Base-by-base conservation (phyloP, 805 yeast genomes). In the Cyberlindnera euphorbiae region DNA sequence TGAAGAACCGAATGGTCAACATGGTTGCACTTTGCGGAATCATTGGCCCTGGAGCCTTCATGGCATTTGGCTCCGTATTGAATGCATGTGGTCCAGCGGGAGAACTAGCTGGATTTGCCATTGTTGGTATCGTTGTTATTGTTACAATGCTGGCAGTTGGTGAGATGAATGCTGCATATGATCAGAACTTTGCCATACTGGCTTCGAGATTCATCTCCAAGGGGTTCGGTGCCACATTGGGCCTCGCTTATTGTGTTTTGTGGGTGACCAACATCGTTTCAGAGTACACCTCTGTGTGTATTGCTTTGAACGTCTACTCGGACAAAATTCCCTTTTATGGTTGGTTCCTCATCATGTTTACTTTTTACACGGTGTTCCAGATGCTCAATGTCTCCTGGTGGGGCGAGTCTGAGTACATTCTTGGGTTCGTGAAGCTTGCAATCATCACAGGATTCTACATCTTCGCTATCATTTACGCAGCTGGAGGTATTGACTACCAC, bases 31-130 rank as follows among this genome's bases (percentile, higher is more conserved):
- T 74, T 8, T 77, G 79, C 17, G 80, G 81, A 26, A 67, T 76
- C 33, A 71, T 76, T 38, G 82, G 82, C 0, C 81, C 81, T 1
- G 82, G 81, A 42, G 68, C 68, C 18, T 59, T 74, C 33, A 66
- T 76, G 17, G 75, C 77, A 26, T 64, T 77, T 35, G 77, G 77
- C 6, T 50, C 61, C n/a, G 75, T 77, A 22, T 56, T 75, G 12
- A 48, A 59, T 6, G 54, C 64, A 25, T 73, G 74, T 30, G 76
- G 77, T 4, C 80, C 81, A 0, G 78, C 69, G 23, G 73, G 77
- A 44, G 54, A 75, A 48, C 26, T 73, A 14, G 59, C 66, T 16
- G 77, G 79, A 1, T 75, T 73, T 50, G 67, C 69, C 3, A 54
- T 75, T 27, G 71, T 74, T 30, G 79, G 79, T 16, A 39, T 75